Base-by-base conservation (phyloP, 108 stramenopile species). In the Fragilaria crotonensis region DNA sequence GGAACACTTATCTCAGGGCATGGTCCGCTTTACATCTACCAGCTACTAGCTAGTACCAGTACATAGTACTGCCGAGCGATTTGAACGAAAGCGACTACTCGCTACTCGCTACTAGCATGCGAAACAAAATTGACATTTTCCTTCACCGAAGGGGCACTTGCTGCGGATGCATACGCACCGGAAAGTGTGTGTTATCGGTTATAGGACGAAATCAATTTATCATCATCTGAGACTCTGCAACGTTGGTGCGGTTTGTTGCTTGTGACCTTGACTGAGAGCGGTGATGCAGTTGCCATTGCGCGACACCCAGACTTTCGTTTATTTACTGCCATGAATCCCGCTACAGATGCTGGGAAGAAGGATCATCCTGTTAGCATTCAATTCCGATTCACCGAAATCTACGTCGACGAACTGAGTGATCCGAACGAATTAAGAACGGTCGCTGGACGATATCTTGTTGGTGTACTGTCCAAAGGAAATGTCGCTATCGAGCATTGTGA, bases 261-360 rank as follows among this genome's bases (percentile, higher is more conserved):
- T 33, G 57, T 99, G 18, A 95, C 93, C 19, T 64, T 98, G 23
- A 94, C 93, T 2, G 97, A 98, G 64, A 78, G 93, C 46, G 99
- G 97, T 2, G 98, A 99, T 62, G 60, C 83, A 2, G 68, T 77
- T 29, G 73, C 93, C 20, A 69, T 99, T 26, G 26, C 32, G 5
- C 73, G 97, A 41, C 97, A 99, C 62, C 85, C 92, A 14, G 81
- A 95, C 57, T 98, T 99, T 62, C 83, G 97, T 11, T 71, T 99
- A 21, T 98, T 99, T 72, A 97, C 96, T 17, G 99, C 99, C 14
- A 99, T 99, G 99, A 99, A 99, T 62, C 99, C 99, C 11, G 96
- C 97, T 11, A 96, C 95, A 2, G 99, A 98, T 72, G 83, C 93
- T 2, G 93, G 97, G 26, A 99, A 99, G 70, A 94, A 93, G 52